phyloP scores from a whole-genome alignment of 1,284 basidiomycete genomes.

The Cutaneotrichosporon sp. region DNA sequence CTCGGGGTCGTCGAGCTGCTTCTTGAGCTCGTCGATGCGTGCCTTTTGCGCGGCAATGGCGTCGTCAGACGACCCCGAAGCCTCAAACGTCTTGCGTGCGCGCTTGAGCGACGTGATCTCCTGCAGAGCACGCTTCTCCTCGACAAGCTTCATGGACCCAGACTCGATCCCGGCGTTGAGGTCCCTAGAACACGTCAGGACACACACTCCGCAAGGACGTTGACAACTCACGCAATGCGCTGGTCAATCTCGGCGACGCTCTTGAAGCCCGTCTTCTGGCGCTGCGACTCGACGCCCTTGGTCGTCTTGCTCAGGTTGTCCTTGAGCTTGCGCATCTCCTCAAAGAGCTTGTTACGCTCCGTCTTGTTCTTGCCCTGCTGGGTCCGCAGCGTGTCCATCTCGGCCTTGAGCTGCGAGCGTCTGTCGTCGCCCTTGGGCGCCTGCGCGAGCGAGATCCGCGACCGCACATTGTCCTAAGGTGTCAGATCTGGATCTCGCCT shows the following conservation, averaged over 20 bases:
- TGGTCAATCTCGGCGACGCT: constrained; percentile 81
- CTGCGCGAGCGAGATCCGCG: constrained; percentile 64
- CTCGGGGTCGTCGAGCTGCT: constrained; percentile 86
- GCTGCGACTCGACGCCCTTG: constrained; percentile 80
- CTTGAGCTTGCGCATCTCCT: constrained; percentile 76
- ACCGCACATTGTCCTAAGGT: constrained; percentile 64
- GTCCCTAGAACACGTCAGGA: no score
- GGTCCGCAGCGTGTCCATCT: constrained; percentile 73
- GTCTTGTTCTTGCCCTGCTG: constrained; percentile 76
- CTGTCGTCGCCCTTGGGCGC: constrained; percentile 56
- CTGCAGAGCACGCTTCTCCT: constrained; percentile 88
- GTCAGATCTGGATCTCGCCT: no score
- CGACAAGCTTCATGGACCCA: constrained; percentile 85
- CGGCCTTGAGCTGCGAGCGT: constrained; percentile 66
- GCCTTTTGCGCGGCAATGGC: constrained; percentile 74
- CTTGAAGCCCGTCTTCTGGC: constrained; percentile 77
- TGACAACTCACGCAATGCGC: constrained; percentile 64
- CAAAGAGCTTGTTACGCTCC: constrained; percentile 65
- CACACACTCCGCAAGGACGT: no score
- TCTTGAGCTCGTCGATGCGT: constrained; percentile 71
- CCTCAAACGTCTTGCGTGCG: constrained; percentile 67
- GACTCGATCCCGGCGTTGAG: constrained; percentile 59
- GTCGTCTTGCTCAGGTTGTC: constrained; percentile 81
- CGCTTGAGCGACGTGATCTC: constrained; percentile 76
- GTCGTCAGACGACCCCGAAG: constrained; percentile 77